phyloP scores from a whole-genome alignment of 2,329 filamentous ascomycete species.

The Leptodontidium sp. region DNA sequence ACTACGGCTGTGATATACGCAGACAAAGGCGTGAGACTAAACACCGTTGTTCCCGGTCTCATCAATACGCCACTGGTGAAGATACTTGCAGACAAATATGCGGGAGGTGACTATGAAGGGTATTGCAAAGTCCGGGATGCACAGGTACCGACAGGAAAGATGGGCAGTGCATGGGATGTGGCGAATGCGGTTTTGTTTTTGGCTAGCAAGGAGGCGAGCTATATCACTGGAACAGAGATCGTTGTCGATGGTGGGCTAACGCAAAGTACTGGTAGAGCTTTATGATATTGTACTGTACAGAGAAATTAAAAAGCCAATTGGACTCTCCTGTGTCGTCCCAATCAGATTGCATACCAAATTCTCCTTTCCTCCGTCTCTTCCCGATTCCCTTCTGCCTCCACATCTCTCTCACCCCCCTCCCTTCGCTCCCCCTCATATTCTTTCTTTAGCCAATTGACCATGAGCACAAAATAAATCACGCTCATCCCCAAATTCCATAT shows the following conservation, averaged over 20 bases:
- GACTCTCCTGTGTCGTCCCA: not conserved
- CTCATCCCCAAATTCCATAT: too few relatives aligned
- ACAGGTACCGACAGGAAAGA: conserved; percentile 66
- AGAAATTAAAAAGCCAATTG: not conserved
- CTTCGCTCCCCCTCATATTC: too few relatives aligned
- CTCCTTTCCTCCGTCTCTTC: too few relatives aligned
- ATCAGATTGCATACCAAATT: not conserved
- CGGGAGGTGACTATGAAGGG: conserved; percentile 54
- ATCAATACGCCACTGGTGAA: conserved; percentile 63
- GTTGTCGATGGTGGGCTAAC: conserved; percentile 58
- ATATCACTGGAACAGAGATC: conserved; percentile 64
- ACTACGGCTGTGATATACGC: conserved; percentile 60
- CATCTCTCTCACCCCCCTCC: too few relatives aligned
- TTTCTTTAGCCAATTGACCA: too few relatives aligned
- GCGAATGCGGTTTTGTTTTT: conserved; percentile 63
- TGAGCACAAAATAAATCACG: too few relatives aligned
- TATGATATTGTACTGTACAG: not conserved
- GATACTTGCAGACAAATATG: conserved; percentile 55
- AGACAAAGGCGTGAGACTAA: conserved; percentile 56
- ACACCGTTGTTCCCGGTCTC: conserved; percentile 63
- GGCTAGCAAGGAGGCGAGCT: conserved; percentile 62
- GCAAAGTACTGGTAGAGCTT: conserved; percentile 48
- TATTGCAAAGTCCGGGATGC: conserved; percentile 60
- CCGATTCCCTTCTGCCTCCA: too few relatives aligned
- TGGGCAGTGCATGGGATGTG: conserved; percentile 67